These are phyloP conservation scores for Vigna mungo DNA, from an alignment of 306 rosid species.

Conservation along the genomic window DNA sequence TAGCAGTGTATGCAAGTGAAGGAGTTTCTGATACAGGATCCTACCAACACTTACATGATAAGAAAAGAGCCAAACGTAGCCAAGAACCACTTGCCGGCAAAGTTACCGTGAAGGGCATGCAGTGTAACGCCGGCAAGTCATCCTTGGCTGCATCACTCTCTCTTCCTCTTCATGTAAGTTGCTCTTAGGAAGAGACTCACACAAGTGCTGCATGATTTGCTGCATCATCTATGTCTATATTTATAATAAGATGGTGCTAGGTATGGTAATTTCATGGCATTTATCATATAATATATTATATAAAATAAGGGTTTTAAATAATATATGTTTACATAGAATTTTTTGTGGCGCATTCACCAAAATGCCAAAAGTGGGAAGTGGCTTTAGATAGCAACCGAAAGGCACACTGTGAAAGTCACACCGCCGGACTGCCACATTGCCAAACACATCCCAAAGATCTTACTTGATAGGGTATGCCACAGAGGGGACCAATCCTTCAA, in stretches of 20 bases:
- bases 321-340: too few species aligned
- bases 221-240: neutral
- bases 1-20: neutral
- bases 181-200: conserved; percentile 35
- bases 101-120: too few species aligned
- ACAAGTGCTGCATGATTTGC: too few species aligned
- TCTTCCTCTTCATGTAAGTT: conserved; percentile 51
- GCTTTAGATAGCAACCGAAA: conserved; percentile 45
- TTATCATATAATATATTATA: neutral
- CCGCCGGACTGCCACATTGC: conserved; percentile 33
- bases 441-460: conserved; percentile 24
- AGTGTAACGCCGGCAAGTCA: conserved; percentile 54
- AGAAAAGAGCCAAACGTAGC: conserved; percentile 55
- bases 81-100: conserved; percentile 54
- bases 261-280: neutral
- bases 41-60: conserved; percentile 43
- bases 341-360: conserved; percentile 32
- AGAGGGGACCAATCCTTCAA: conserved; percentile 45
- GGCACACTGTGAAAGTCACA: conserved; percentile 40
- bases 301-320: too few species aligned
- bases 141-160: conserved; percentile 58
- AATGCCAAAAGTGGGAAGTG: conserved; percentile 46
- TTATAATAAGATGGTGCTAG: conserved; percentile 7
- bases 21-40: neutral
- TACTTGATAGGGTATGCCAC: conserved; percentile 44